Conservation (phyloP, 768 basidiomycete genomes). For the Leccinum longicurvipes region DNA sequence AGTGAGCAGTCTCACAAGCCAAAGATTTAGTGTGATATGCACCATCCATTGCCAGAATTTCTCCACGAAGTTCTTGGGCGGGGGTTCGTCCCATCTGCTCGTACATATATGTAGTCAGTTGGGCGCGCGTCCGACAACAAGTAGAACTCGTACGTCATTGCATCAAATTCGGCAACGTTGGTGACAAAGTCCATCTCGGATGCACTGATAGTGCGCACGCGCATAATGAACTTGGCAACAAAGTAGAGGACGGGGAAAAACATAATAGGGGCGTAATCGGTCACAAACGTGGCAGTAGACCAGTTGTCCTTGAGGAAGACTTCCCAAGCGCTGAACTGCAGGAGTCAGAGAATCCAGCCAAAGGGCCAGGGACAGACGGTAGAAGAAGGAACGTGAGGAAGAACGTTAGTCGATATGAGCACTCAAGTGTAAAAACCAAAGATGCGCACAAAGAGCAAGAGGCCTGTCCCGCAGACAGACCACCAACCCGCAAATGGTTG, state of each 20-base stretch:
- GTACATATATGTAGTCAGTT: neutral
- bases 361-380: neutral
- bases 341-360: neutral
- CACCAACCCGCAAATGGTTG: slow-evolving; percentile 44
- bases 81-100: slow-evolving; percentile 25
- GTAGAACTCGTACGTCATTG: slow-evolving; percentile 16
- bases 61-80: slow-evolving; percentile 24
- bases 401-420: neutral
- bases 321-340: slow-evolving; percentile 39
- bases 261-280: slow-evolving; percentile 39
- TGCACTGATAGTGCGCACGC: neutral
- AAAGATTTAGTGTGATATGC: neutral
- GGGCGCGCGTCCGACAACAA: neutral
- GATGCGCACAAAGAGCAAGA: slow-evolving; percentile 35
- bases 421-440: neutral
- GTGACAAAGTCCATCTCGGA: slow-evolving; percentile 27
- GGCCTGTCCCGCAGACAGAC: slow-evolving; percentile 22
- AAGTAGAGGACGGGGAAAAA: slow-evolving; percentile 49
- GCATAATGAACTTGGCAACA: slow-evolving; percentile 19
- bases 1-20: neutral
- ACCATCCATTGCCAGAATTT: slow-evolving; percentile 29
- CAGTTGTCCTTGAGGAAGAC: slow-evolving; percentile 40
- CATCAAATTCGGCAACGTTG: slow-evolving; percentile 27
- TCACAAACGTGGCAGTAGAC: slow-evolving; percentile 40
- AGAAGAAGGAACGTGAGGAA: neutral